Base-by-base conservation (phyloP, 768 basidiomycete species). In the Obba rivulosa region DNA sequence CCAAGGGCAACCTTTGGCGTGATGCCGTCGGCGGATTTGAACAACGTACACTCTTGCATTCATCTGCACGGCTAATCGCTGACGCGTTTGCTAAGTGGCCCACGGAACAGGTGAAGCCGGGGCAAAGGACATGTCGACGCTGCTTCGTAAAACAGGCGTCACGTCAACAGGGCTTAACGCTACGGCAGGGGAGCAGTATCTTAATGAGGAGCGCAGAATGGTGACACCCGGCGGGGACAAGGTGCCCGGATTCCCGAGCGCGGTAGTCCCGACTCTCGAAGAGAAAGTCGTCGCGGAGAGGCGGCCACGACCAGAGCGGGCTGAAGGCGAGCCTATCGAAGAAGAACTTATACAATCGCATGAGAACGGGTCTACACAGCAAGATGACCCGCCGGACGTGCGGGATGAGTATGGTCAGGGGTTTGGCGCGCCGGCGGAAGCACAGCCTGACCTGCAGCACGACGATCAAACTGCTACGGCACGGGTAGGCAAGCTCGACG, bases 191-290 rank as follows among this genome's bases (percentile, higher is more conserved):
- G 78, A 76, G 28, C 59, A 68, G 25, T 62, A 62, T 0, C 48
- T 79, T 38, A 69, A 72, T 23, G 71, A 69, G 21, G 82, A 83
- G 55, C 74, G 78, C 14, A 74, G 69, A 50, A 78, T 78, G 14
- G 77, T 62, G 58, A 73, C 73, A 37, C 67, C 68, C n/a, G 72
- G 79, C 7, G 80, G 81, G 17, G 54, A 75, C 50, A 67, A 75
- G 51, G 64, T 67, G 20, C 67, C 70, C 10, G 82, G 83, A 2
- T 85, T 87, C 60, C 73, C 81, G 0, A 77, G 79, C 49, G 66
- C 80, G 1, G 71, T 77, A 7, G 78, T 87, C 1, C 86, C 87
- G 1, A 85, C 80, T 0, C 60, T 87, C 11, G 88, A 88, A 61
- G 83, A 87, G 62, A 80, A 81, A 61, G 71, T 69, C 2, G 66